Evolutionary conservation across 768 basidiomycete species (phyloP), one percentile per base, ranked within the genome.

Genomic region (Boletellus sp.): DNA sequence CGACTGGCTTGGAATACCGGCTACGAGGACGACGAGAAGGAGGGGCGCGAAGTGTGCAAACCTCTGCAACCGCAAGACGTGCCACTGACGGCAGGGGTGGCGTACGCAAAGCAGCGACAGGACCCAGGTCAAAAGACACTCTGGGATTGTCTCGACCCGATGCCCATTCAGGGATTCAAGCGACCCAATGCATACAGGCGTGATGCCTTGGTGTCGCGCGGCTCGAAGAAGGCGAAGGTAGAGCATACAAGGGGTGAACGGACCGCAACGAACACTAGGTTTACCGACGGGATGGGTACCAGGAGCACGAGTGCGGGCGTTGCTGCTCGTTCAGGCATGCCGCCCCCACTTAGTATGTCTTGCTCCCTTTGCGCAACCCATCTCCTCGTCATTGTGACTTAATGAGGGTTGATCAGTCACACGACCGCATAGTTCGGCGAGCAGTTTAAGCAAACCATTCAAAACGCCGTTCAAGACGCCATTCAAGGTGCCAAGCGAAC

Each of bases 401-500:
- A 50, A 35, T 16, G 17, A 36, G 11, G 12, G 9, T 13, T 15
- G 28, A 16, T 35, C 24, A 78, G 80, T 76, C 13, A 80, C 80
- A 8, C 78, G 71, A 54, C 73, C 77, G 4, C 69, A 76, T 57
- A 61, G 55, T 42, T 80, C 78, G 8, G 70, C 64, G 0, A 58
- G 55, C 22, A 57, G 56, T 46, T 56, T 82, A 44, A 71, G 58
- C 37, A 83, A 79, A 59, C 83, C 74, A 1, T 70, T 69, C 57
- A 72, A 67, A 42, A 61, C 58, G 0, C 61, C 67, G 0, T 60
- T 80, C 41, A 72, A 68, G 44, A 61, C 58, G 0, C 61, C 67
- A 0, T 60, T 80, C 40, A 70, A 61, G 35, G 78, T 74, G 51
- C 80, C 81, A 77, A 76, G 58, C 75, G 71, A 56, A 60, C 61